These are phyloP conservation scores for Solanum hybrid DNA, from an alignment of 305 asterid species.

Conservation along the genomic window DNA sequence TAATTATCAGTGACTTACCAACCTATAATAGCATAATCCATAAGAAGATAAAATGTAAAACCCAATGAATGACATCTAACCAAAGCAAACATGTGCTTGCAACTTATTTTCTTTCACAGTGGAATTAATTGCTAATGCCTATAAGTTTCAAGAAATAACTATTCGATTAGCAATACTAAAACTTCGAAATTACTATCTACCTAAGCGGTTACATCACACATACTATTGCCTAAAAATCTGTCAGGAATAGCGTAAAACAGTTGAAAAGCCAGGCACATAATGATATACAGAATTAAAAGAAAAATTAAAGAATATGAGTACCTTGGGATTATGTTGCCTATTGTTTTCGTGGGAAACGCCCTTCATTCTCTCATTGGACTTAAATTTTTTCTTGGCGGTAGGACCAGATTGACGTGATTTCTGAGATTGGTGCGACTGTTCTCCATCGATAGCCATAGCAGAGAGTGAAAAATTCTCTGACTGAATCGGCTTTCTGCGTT, in stretches of 20 bases:
- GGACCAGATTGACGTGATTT: slow-evolving; percentile 61
- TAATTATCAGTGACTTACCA: slow-evolving; percentile 82
- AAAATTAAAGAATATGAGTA: not conserved
- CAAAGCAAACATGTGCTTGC: slow-evolving; percentile 20
- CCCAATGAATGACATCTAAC: not conserved
- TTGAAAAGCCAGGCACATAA: not conserved
- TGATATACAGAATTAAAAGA: not conserved
- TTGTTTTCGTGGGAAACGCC: slow-evolving; percentile 46
- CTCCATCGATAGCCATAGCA: slow-evolving; percentile 14
- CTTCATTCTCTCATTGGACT: slow-evolving; percentile 27
- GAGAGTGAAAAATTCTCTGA: not conserved
- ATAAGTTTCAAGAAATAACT: not conserved
- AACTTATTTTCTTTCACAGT: slow-evolving; percentile 67
- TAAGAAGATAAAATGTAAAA: not conserved
- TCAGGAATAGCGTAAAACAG: not conserved
- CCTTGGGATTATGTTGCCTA: slow-evolving; percentile 68
- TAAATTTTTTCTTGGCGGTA: slow-evolving; percentile 61
- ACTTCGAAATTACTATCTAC: not conserved
- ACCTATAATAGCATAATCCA: slow-evolving; percentile 38
- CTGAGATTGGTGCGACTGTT: slow-evolving; percentile 66
- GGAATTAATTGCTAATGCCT: slow-evolving; percentile 76
- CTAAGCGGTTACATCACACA: not conserved
- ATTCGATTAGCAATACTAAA: not conserved
- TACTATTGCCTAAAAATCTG: not conserved
- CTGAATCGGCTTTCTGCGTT: not conserved